These are phyloP conservation scores for Suillus subluteus DNA, from an alignment of 768 basidiomycete genomes.

Conservation along the genomic window DNA sequence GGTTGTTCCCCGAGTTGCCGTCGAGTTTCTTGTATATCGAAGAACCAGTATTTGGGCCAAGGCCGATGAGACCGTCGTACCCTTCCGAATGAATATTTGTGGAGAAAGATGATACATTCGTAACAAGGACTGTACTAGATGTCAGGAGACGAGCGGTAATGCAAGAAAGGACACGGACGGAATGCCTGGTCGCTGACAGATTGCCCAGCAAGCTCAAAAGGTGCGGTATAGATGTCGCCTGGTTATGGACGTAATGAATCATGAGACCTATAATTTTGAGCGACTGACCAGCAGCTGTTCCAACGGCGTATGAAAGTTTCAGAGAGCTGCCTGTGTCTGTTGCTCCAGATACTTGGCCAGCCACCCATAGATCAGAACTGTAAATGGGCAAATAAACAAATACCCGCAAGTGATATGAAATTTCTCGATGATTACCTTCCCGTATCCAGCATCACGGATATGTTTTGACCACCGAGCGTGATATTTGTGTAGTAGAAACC, in stretches of 20 bases:
- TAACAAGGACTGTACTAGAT: slow-evolving; percentile 56
- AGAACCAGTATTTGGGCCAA: slow-evolving; percentile 78
- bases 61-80: slow-evolving; percentile 73
- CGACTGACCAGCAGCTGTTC: slow-evolving; percentile 58
- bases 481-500: slow-evolving; percentile 75
- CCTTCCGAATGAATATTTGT: slow-evolving; percentile 61
- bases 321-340: slow-evolving; percentile 59
- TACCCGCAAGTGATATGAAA: slow-evolving; percentile 3
- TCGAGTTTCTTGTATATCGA: slow-evolving; percentile 60
- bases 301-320: slow-evolving; percentile 70
- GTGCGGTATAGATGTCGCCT: slow-evolving; percentile 61
- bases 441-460: slow-evolving; percentile 73
- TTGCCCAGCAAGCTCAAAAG: slow-evolving; percentile 57
- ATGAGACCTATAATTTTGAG: background rate
- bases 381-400: slow-evolving; percentile 8
- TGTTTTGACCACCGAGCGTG: slow-evolving; percentile 59
- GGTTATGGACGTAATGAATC: slow-evolving; percentile 8
- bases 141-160: slow-evolving; percentile 8
- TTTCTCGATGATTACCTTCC: slow-evolving; percentile 56
- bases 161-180: slow-evolving; percentile 43
- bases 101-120: slow-evolving; percentile 65
- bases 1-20: slow-evolving; percentile 52
- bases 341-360: slow-evolving; percentile 48
- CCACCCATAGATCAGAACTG: slow-evolving; percentile 81
- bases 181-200: slow-evolving; percentile 68